Evolutionary conservation across 495 filamentous ascomycete genomes (phyloP), one percentile per base, ranked within the genome.

Genomic region (Penicillium canariense): DNA sequence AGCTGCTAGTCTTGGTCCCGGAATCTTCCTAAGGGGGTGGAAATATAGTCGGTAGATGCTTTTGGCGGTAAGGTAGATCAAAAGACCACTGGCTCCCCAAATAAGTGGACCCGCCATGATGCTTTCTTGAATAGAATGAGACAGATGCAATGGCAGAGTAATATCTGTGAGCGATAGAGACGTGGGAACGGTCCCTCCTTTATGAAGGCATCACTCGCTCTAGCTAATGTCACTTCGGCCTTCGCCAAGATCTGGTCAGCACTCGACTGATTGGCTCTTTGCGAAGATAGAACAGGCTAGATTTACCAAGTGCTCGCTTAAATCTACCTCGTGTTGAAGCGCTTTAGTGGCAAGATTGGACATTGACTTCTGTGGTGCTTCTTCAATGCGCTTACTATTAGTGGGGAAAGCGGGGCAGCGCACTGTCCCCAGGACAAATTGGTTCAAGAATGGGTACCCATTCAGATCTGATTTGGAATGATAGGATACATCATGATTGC

Each of bases 41-140:
- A 84, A 73, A 51, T 72, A 79, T 4, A 83, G 53, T n/a, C 78
- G 70, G 52, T 81, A 80, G 32, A 80, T 52, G 20, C 44, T 52
- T 40, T 47, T 46, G 26, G 48, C 9, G 17, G 52, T 17, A 11
- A 48, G 10, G 15, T 59, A 63, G 12, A 55, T 11, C 2, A 60
- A 5, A 10, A 56, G 22, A 59, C 69, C 30, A 68, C 60, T 44
- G 10, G 46, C 7, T 25, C 27, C 51, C 46, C 40, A 50, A 18
- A 40, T 2, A 10, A 35, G 6, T 10, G 50, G 17, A 32, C 46
- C 15, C 3, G 51, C 51, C 56, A 59, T 59, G 15, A 7, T 43
- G 31, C 28, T 30, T 39, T 27, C 11, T 5, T 14, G 20, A 8
- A 30, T 10, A 5, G 7, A 4, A 3, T 3, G 11, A 42, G 18